phyloP scores from a whole-genome alignment of 768 basidiomycete genomes.

The Serendipita sp. region DNA sequence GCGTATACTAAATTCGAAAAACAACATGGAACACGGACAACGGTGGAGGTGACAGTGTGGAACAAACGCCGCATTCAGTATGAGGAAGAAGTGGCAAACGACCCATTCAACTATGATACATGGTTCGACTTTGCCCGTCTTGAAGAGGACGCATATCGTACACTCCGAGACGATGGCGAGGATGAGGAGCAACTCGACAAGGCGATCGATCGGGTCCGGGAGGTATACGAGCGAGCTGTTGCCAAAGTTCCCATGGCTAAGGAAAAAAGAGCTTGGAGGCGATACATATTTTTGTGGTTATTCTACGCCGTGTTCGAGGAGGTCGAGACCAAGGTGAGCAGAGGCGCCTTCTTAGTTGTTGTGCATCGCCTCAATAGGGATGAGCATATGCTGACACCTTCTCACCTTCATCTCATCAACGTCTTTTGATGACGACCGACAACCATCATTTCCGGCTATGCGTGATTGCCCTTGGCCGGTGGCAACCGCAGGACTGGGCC shows the following conservation, averaged over 20 bases:
- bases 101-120: constrained; percentile 88
- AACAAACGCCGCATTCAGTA: constrained; percentile 98
- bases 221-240: constrained; percentile 91
- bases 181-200: constrained; percentile 48
- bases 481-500: constrained; percentile 46
- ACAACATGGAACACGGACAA: constrained; percentile 78
- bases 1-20: constrained; percentile 97
- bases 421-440: neutral
- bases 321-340: constrained; percentile 70
- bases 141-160: constrained; percentile 74
- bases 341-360: too few species aligned
- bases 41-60: constrained; percentile 84
- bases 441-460: neutral
- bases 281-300: constrained; percentile 86
- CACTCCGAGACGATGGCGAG: constrained; percentile 58
- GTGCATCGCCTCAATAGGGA: too few species aligned
- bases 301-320: constrained; percentile 96
- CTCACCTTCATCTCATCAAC: neutral
- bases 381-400: too few species aligned
- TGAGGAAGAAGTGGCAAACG: constrained; percentile 85
- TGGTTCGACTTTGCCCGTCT: constrained; percentile 96
- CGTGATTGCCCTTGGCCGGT: neutral
- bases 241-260: constrained; percentile 87
- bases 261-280: constrained; percentile 84
- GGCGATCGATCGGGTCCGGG: constrained; percentile 54